Evolutionary conservation across 192 early-diverging fungal species (phyloP).

Genomic region (Coemansia sp.): DNA sequence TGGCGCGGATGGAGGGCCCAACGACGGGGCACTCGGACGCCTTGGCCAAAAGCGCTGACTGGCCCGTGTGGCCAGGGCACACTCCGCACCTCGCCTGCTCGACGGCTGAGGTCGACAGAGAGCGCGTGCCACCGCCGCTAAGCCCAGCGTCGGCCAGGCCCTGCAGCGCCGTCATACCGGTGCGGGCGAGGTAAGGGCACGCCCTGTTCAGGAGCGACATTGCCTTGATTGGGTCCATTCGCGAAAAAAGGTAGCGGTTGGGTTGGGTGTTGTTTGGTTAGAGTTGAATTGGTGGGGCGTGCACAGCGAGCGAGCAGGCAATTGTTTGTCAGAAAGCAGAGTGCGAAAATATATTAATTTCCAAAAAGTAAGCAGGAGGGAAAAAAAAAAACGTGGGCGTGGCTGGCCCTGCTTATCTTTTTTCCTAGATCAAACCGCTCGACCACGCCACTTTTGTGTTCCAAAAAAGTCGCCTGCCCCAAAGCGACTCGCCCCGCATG

Average conservation of each 20-base stretch:
- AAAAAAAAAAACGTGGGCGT: slow-evolving; percentile 1
- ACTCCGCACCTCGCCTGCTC: slow-evolving; percentile 45
- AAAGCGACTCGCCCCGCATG: neutral
- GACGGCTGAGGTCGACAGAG: slow-evolving; percentile 42
- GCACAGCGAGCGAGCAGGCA: neutral
- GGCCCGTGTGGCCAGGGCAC: slow-evolving; percentile 51
- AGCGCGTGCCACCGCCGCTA: slow-evolving; percentile 14
- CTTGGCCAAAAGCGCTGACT: slow-evolving; percentile 54
- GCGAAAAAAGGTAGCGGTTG: slow-evolving; percentile 1
- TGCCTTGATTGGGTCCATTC: slow-evolving; percentile 50
- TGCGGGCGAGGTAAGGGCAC: slow-evolving; percentile 53
- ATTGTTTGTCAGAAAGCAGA: neutral
- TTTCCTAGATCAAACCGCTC: neutral
- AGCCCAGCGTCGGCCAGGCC: slow-evolving; percentile 19
- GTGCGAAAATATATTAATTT: neutral
- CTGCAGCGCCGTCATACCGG: slow-evolving; percentile 44
- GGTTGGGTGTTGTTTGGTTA: neutral
- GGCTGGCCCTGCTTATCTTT: neutral
- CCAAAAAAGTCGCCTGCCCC: neutral
- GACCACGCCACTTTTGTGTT: neutral
- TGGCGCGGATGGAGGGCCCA: slow-evolving; percentile 45
- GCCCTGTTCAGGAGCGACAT: slow-evolving; percentile 51
- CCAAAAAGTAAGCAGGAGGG: neutral
- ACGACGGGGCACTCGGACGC: slow-evolving; percentile 52
- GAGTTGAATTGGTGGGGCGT: neutral